Base-by-base conservation (phyloP, 768 basidiomycete species). In the Mrakia gelida region DNA sequence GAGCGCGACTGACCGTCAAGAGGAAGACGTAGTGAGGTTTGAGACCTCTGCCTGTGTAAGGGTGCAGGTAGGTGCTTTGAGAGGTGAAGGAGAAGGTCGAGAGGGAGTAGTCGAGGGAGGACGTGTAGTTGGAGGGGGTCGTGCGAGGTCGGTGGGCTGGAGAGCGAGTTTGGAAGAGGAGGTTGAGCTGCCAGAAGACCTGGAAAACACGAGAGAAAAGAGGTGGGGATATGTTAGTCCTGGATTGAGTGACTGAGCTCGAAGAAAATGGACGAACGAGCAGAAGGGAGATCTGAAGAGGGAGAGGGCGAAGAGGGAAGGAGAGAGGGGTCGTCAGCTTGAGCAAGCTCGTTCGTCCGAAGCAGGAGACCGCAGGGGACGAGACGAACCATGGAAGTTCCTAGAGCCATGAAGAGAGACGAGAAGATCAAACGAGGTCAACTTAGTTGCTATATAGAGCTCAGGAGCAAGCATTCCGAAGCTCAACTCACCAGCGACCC, bases 121-220 rank as follows among this genome's bases (percentile, higher is more conserved):
- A 26, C n/a, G 45, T 13, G 32, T 23, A n/a, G 45, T 23, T 52
- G 18, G 71, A 32, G 49, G 71, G 34, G 26, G 70, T 11, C 34
- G 63, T 32, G 4, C 8, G 34, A 38, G 65, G 67, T 26, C 38
- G 34, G 23, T 70, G 67, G 21, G 63, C 63, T n/a, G 63, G 63
- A 16, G 10, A 15, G 30, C 41, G 38, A 26, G 71, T 72, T 32
- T 72, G 71, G 71, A 72, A n/a, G 38, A 72, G 52, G 28, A 72
- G 71, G 32, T 72, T 72, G n/a, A 72, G 71, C 71, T 72, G 71
- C 71, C 71, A 72, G 32, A 72, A 56, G 30, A 72, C 71, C 52
- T 70, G 67, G 1, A 10, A 38, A 18, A 15, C 45, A 45, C 6
- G 30, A 63, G 11, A 32, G 9, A 41, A 43, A 10, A 3, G 65